These are phyloP conservation scores for Stereum hirsutum DNA, from an alignment of 1,284 basidiomycete species.

Conservation along the genomic window DNA sequence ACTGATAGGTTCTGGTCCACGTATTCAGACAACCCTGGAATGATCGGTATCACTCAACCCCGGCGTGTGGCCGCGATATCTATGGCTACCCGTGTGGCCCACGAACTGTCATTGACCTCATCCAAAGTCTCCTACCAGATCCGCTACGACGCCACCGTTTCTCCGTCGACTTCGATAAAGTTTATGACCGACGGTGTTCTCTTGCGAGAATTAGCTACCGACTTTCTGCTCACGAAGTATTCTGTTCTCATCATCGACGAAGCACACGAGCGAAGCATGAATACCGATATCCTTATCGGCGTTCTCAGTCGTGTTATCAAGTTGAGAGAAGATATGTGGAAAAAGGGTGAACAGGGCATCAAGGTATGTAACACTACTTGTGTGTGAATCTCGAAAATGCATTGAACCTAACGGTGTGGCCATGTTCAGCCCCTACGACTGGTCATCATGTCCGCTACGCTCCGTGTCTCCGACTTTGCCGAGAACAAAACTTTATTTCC, in stretches of 20 bases:
- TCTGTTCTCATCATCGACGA: slow-evolving; percentile 96
- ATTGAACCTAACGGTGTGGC: not conserved
- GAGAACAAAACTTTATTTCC: slow-evolving; percentile 82
- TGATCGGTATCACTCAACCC: slow-evolving; percentile 98
- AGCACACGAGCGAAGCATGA: slow-evolving; percentile 96
- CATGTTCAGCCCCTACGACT: slow-evolving; percentile 71
- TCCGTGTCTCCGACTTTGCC: slow-evolving; percentile 90
- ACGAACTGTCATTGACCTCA: slow-evolving; percentile 78
- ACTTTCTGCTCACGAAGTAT: slow-evolving; percentile 88
- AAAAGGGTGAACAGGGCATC: slow-evolving; percentile 52
- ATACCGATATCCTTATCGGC: slow-evolving; percentile 96
- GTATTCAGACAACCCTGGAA: slow-evolving; percentile 82
- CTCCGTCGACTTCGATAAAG: slow-evolving; percentile 86
- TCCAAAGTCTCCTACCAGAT: slow-evolving; percentile 93
- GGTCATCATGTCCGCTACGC: slow-evolving; percentile 98
- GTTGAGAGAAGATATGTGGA: slow-evolving; percentile 85
- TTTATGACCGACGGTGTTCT: slow-evolving; percentile 99
- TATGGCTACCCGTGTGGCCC: slow-evolving; percentile 86
- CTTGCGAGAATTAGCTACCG: slow-evolving; percentile 84
- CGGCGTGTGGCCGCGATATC: slow-evolving; percentile 96
- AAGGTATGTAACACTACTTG: slow-evolving; percentile 36
- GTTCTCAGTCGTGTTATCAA: slow-evolving; percentile 89
- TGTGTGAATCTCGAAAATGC: not conserved
- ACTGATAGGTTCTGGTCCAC: slow-evolving; percentile 7
- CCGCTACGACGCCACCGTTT: slow-evolving; percentile 92